Evolutionary conservation across 2,329 filamentous ascomycete genomes (phyloP).

Genomic region (Apiospora koreana): DNA sequence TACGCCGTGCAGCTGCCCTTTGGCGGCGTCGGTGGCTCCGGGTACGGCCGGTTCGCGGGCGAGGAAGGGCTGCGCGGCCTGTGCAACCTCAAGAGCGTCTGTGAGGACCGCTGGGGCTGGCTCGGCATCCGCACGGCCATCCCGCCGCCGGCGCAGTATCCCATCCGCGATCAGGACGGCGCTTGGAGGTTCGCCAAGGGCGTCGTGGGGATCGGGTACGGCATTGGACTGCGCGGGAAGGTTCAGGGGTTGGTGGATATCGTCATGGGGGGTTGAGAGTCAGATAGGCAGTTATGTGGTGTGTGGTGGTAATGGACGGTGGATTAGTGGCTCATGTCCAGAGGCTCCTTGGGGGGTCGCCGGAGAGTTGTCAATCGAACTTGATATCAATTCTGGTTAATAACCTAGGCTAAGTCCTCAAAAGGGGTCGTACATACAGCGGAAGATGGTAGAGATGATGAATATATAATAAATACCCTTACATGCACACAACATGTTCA

Average conservation of each 20-base stretch:
- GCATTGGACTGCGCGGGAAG: constrained; percentile 40
- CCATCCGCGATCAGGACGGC: constrained; percentile 63
- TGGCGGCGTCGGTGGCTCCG: constrained; percentile 85
- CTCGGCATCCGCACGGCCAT: constrained; percentile 73
- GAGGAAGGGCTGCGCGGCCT: constrained; percentile 82
- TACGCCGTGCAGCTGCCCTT: constrained; percentile 96
- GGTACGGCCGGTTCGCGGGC: constrained; percentile 90
- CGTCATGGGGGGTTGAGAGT: constrained; percentile 41
- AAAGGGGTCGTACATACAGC: background rate
- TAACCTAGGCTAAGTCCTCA: background rate
- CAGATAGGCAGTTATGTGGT: constrained; percentile 5
- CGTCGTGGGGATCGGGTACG: constrained; percentile 64
- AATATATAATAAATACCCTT: background rate
- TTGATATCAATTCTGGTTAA: background rate
- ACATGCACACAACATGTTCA: background rate
- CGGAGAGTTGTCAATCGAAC: background rate
- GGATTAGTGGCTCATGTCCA: background rate
- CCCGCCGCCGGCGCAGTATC: constrained; percentile 79
- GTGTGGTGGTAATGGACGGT: background rate
- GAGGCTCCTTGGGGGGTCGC: background rate
- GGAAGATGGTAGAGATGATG: background rate
- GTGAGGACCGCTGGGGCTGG: constrained; percentile 69
- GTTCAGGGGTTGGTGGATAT: constrained; percentile 41
- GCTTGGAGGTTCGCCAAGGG: constrained; percentile 68
- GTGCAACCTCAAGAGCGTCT: constrained; percentile 87